Percentiles rank a stretch among this genome's conserved stretches.
Evolutionary conservation across 2,329 filamentous ascomycete species (phyloP).

Genomic region (Aspergillus hortae): DNA sequence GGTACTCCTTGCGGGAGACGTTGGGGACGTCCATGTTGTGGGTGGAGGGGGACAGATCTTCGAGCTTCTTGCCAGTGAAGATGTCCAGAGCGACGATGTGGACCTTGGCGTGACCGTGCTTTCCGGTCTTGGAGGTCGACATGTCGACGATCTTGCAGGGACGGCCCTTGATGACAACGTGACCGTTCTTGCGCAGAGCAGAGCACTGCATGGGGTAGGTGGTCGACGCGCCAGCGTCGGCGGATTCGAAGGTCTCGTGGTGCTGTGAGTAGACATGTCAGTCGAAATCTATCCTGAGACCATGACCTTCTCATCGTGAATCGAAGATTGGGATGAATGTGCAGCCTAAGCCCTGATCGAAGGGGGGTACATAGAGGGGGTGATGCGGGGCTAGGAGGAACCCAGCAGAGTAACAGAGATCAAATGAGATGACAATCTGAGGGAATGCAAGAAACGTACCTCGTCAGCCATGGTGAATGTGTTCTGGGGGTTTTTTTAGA

Average conservation of each 20-base stretch:
- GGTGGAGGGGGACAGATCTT: constrained; percentile 98
- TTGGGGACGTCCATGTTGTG: constrained; percentile 84
- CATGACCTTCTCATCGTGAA: too few species aligned
- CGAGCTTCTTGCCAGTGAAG: constrained; percentile 99
- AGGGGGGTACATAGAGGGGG: constrained; percentile 8
- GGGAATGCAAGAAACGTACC: constrained; percentile 45
- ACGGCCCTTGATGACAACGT: constrained; percentile 96
- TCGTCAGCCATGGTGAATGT: constrained; percentile 63
- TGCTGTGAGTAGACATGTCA: constrained; percentile 46
- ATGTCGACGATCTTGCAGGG: constrained; percentile 99
- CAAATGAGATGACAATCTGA: constrained; percentile 15
- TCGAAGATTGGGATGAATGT: too few species aligned
- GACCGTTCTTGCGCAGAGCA: constrained; percentile 98
- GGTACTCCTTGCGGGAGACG: constrained; percentile 85
- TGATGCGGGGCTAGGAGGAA: constrained; percentile 28
- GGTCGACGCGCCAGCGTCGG: constrained; percentile 90
- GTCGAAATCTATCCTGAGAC: too few species aligned
- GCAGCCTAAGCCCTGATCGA: background rate
- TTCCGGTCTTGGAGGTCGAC: constrained; percentile 99
- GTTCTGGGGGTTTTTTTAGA: constrained; percentile 10
- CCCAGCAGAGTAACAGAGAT: constrained; percentile 17
- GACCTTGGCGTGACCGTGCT: constrained; percentile 99
- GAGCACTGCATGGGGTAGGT: constrained; percentile 99
- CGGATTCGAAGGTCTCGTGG: constrained; percentile 81
- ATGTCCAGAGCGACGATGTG: constrained; percentile 97